These are phyloP conservation scores for Zygoascus meyerae DNA, from an alignment of 1,139 yeast genomes.

Conservation along the genomic window DNA sequence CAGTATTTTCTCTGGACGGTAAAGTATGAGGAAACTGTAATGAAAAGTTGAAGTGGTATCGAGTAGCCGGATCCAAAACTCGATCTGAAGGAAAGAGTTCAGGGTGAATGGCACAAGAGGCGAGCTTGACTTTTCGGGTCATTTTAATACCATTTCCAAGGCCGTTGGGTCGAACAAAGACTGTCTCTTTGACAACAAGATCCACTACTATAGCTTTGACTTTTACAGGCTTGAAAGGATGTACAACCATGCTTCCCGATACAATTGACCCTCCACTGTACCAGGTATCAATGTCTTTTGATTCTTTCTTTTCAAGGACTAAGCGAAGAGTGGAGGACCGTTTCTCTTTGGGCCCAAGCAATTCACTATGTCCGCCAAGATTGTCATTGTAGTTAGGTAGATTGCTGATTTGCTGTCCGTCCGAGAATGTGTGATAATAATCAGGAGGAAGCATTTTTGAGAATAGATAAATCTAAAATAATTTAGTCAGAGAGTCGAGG, in stretches of 20 bases:
- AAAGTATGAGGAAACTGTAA: constrained; percentile 11
- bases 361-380: not conserved
- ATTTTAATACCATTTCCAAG: not conserved
- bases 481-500: too few species aligned
- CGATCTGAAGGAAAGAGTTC: constrained; percentile 1
- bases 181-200: constrained; percentile 1
- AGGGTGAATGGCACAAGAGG: not conserved
- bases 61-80: not conserved
- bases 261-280: constrained; percentile 5
- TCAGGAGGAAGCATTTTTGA: constrained; percentile 5
- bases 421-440: not conserved
- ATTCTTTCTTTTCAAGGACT: constrained; percentile 4
- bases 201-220: not conserved
- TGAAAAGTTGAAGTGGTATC: constrained; percentile 14
- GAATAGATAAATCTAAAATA: not conserved
- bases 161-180: not conserved
- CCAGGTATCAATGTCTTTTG: constrained; percentile 1
- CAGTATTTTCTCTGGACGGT: not conserved
- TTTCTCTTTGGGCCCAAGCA: not conserved
- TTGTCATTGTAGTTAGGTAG: constrained; percentile 1
- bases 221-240: constrained; percentile 1
- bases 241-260: not conserved
- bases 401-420: not conserved
- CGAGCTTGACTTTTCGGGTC: not conserved
- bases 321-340: not conserved